Percentiles rank a stretch among this genome's conserved stretches.
Evolutionary conservation across 2,329 filamentous ascomycete species (phyloP).

Genomic region (Trichophyton benhamiae): DNA sequence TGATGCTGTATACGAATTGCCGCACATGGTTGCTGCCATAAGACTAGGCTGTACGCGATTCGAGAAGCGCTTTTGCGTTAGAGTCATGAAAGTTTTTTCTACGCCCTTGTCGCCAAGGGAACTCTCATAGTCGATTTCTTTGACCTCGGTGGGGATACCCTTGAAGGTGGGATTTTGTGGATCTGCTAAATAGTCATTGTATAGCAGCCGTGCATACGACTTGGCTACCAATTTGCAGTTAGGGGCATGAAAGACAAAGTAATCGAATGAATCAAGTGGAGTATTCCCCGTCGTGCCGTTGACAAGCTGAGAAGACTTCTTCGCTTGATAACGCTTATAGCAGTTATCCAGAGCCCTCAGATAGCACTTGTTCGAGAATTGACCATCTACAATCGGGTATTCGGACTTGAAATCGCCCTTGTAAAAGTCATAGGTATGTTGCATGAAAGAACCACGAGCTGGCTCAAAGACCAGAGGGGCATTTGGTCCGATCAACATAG

Average conservation of each 20-base stretch:
- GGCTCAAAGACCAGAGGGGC: slow-evolving; percentile 61
- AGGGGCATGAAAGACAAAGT: slow-evolving; percentile 69
- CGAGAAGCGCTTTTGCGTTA: slow-evolving; percentile 39
- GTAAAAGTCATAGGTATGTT: slow-evolving; percentile 73
- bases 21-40: slow-evolving; percentile 63
- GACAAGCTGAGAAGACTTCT: slow-evolving; percentile 44
- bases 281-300: slow-evolving; percentile 41
- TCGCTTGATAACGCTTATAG: slow-evolving; percentile 68
- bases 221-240: slow-evolving; percentile 81
- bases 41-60: slow-evolving; percentile 63
- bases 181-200: slow-evolving; percentile 71
- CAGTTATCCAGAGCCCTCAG: slow-evolving; percentile 60
- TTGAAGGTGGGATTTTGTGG: slow-evolving; percentile 55
- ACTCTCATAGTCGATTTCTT: neutral
- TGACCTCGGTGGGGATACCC: slow-evolving; percentile 52
- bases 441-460: slow-evolving; percentile 66
- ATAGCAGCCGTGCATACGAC: slow-evolving; percentile 69
- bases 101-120: neutral
- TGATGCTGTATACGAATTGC: slow-evolving; percentile 52
- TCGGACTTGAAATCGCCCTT: slow-evolving; percentile 72
- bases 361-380: slow-evolving; percentile 67
- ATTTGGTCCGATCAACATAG: slow-evolving; percentile 61
- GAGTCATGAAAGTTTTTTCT: neutral
- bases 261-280: slow-evolving; percentile 67
- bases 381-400: slow-evolving; percentile 68